Evolutionary conservation across 352 stramenopile species (phyloP).

Genomic region (Plasmopara viticola): DNA sequence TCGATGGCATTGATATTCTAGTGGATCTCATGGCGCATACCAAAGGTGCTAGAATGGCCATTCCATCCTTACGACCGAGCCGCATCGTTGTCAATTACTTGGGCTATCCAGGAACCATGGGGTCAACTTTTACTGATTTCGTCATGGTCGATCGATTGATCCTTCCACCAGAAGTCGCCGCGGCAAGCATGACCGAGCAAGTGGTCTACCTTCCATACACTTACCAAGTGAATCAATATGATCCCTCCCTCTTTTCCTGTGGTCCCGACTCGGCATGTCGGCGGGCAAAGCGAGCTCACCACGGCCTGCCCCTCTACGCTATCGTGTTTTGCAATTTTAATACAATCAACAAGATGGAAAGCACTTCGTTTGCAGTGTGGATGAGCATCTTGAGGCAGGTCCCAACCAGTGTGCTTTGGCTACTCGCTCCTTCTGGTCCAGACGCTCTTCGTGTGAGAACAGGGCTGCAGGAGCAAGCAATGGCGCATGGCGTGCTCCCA

Average conservation of each 20-base stretch:
- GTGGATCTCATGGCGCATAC: conserved; percentile 92
- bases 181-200: conserved; percentile 60
- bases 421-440: conserved; percentile 44
- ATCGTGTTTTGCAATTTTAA: conserved; percentile 91
- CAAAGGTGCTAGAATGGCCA: conserved; percentile 60
- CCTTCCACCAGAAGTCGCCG: conserved; percentile 45
- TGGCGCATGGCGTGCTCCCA: conserved; percentile 51
- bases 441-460: conserved; percentile 15
- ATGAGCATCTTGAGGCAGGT: conserved; percentile 84
- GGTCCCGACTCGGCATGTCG: conserved; percentile 13
- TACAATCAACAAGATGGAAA: conserved; percentile 92
- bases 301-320: conserved; percentile 25
- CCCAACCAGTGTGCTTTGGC: conserved; percentile 79
- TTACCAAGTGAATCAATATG: conserved; percentile 90
- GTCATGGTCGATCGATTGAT: conserved; percentile 66
- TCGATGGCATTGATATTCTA: conserved; percentile 71
- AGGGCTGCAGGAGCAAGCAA: conserved; percentile 46
- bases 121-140: conserved; percentile 68
- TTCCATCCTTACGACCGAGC: conserved; percentile 52
- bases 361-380: conserved; percentile 81
- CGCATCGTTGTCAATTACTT: conserved; percentile 85
- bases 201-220: conserved; percentile 84
- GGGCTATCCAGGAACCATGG: conserved; percentile 87
- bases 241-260: conserved; percentile 33
- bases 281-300: conserved; percentile 11